Evolutionary conservation across 306 rosid genomes (phyloP), one percentile per base, ranked within the genome.

Genomic region (Quercus engelmannii): DNA sequence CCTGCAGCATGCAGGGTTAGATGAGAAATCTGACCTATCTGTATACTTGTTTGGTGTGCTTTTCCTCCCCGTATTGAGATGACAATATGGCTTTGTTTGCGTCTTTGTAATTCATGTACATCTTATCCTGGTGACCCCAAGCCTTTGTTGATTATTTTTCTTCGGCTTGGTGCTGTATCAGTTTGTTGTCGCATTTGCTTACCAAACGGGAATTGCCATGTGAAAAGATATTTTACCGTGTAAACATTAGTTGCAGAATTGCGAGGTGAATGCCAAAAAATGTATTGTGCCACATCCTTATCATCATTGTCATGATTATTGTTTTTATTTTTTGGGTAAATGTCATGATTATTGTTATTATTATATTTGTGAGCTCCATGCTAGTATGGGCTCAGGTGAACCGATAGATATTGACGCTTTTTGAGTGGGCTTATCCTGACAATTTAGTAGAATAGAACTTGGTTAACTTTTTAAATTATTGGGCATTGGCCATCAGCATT

Each of bases 1-100:
- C 89, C 91, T 54, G 86, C 97, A 81, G 89, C 97, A 17, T 91
- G 93, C 83, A 84, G 98, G 83, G 99, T 96, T 84, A 87, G 98
- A 89, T 95, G 88, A 94, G 41, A 63, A 59, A 23, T 78, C 81
- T 81, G 79, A 67, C 55, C 83, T 23, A 23, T 78, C 30, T 74
- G 81, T 83, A 56, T 62, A 76, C 84, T 68, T 74, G 79, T 78
- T 78, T 81, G 79, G 83, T 75, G 81, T 81, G 86, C 55, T 51
- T 78, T 75, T 76, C 69, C 26, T 14, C 57, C 73, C 73, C 51
- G n/a, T 70, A 58, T 74, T 69, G 82, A 82, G 61, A 77, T 80
- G 87, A 78, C 81, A 75, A 69, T 51, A 73, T 75, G 52, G 28
- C 74, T 79, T 59, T 71, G 76, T 81, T 75, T 69, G 62, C 78